Evolutionary conservation across 495 filamentous ascomycete species (phyloP).

Genomic region (Rostrohypoxylon terebratum): DNA sequence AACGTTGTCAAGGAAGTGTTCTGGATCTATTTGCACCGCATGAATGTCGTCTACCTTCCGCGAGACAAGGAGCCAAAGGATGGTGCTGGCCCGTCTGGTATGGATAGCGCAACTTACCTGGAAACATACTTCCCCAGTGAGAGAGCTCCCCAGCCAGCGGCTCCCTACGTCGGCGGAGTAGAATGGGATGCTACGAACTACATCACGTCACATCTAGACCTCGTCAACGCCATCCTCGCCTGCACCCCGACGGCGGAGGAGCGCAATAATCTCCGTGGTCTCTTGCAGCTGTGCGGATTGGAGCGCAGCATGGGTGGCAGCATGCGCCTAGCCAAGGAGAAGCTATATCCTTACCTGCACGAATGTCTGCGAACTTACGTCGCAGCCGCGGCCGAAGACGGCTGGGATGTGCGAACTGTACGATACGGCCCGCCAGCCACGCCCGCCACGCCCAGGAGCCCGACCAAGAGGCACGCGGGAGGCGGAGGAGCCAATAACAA

Average conservation of each 20-base stretch:
- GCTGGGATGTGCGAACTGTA: conserved; percentile 82
- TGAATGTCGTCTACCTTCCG: conserved; percentile 83
- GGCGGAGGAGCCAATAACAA: conserved; percentile 48
- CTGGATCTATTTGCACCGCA: conserved; percentile 97
- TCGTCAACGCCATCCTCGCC: conserved; percentile 92
- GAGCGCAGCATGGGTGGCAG: conserved; percentile 89
- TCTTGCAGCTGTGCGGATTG: conserved; percentile 86
- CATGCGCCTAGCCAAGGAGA: conserved; percentile 93
- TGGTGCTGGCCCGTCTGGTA: conserved; percentile 42
- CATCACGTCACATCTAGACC: conserved; percentile 88
- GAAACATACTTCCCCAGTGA: conserved; percentile 85
- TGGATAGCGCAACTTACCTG: conserved; percentile 63
- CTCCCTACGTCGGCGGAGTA: conserved; percentile 96
- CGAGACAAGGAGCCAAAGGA: conserved; percentile 48
- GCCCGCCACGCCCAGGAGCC: conserved; percentile 60
- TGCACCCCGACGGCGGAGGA: conserved; percentile 76
- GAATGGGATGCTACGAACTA: conserved; percentile 99
- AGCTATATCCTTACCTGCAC: conserved; percentile 92
- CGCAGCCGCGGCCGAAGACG: conserved; percentile 84
- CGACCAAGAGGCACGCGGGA: conserved; percentile 57
- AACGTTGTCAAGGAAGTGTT: conserved; percentile 98
- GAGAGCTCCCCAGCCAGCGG: conserved; percentile 89
- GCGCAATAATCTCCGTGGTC: conserved; percentile 80
- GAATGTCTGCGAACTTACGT: conserved; percentile 92
- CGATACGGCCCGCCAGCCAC: conserved; percentile 73